Base-by-base conservation (phyloP, 2,329 filamentous ascomycete genomes). In the Dactylellina parvicollis region DNA sequence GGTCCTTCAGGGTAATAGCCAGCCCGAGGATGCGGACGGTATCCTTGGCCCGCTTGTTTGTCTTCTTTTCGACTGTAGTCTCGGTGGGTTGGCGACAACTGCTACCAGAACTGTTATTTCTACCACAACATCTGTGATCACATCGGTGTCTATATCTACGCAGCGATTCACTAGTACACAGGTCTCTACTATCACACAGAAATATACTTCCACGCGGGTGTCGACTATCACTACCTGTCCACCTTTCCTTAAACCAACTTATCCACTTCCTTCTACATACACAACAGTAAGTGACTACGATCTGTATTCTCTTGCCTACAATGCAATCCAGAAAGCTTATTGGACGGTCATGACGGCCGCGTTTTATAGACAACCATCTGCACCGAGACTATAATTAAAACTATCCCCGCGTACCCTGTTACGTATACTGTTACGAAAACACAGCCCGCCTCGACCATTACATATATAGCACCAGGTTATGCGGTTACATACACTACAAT, bases 31-130 rank as follows among this genome's bases (percentile, higher is more conserved):
- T 30, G 61, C 24, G 14, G 49, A n/a, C 12, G 61, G 49, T n/a
- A 20, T 65, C 12, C 34, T 65, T 22, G 49, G 61, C 2, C 61
- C 61, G 10, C 28, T 65, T 22, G 28, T 65, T 22, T 65, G 61
- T 22, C 50, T 65, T 28, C 61, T 65, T 18, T 65, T 65, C 26
- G 30, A 55, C 28, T 65, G 61, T 36, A 28, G 12, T 28, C 16
- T 49, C 16, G 61, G 28, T 1, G n/a, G n/a, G n/a, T n/a, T n/a
- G n/a, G n/a, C 61, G 30, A 14, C 50, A 66, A 42, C n/a, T n/a
- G 44, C 32, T 34, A 66, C 50, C 12, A 20, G 16, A 5, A 66
- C 61, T 1, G 16, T 26, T n/a, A 66, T 50, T 4, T 10, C 49
- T 12, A 57, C 50, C n/a, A n/a, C 44, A 3, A 54, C 47, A 8